Conservation (phyloP, 2,329 filamentous ascomycete species). For the Stromatinia cepivora region DNA sequence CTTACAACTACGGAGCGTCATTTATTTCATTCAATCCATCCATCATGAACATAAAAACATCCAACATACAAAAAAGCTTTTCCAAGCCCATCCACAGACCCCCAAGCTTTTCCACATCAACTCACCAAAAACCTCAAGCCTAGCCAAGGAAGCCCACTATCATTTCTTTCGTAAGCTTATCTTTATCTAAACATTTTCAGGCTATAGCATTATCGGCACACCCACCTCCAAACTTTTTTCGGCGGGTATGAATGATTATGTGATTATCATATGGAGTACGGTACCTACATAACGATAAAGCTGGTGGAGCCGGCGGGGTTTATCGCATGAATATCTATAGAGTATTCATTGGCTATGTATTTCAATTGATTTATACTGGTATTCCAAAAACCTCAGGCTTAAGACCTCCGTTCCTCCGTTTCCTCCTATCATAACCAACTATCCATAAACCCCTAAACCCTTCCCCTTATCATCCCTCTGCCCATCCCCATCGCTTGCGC, state of each 20-base stretch:
- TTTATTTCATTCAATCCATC: background rate
- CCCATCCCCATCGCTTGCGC: too few species aligned
- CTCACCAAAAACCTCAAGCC: background rate
- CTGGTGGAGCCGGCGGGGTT: background rate
- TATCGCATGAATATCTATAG: background rate
- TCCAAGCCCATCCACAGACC: background rate
- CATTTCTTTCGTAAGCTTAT: background rate
- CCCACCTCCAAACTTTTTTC: background rate
- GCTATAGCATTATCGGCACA: background rate
- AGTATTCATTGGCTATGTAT: background rate
- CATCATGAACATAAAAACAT: background rate
- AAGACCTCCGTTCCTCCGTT: too few species aligned
- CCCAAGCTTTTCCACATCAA: background rate
- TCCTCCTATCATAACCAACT: too few species aligned
- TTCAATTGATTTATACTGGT: background rate
- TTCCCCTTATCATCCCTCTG: too few species aligned
- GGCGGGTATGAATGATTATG: background rate
- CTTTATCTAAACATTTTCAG: background rate
- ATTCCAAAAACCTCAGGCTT: too few species aligned
- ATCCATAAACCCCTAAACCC: too few species aligned
- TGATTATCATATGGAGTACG: background rate
- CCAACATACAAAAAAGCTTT: background rate
- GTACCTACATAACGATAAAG: background rate
- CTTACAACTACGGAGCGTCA: background rate
- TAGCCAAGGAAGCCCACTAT: background rate